A percentile compares a stretch with the other conserved stretches of the same genome.
These are phyloP conservation scores for Bimuria novae-zelandiae DNA, from an alignment of 2,329 filamentous ascomycete genomes.

Conservation along the genomic window DNA sequence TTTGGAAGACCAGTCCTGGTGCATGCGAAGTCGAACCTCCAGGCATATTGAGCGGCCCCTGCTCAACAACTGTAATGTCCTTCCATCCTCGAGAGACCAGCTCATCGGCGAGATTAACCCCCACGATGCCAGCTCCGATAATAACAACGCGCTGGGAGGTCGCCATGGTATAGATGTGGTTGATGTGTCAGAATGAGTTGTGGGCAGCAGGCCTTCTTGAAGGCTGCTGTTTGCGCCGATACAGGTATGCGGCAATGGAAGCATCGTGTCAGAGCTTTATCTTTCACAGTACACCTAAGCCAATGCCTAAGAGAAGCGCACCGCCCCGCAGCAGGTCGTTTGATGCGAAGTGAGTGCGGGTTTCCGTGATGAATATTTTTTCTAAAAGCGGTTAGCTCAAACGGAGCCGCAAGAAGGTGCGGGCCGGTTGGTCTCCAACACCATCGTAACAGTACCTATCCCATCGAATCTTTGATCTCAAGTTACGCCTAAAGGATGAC, in stretches of 20 bases:
- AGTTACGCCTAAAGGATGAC: too few species aligned
- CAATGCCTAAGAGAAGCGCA: conserved; percentile 10
- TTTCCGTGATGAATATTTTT: conserved; percentile 10
- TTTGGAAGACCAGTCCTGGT: conserved; percentile 68
- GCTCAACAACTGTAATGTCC: conserved; percentile 67
- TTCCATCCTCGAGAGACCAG: conserved; percentile 65
- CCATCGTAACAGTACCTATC: neutral
- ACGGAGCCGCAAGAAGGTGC: conserved; percentile 1
- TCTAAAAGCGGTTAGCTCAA: conserved; percentile 11
- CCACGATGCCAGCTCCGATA: conserved; percentile 66
- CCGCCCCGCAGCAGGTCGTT: conserved; percentile 7
- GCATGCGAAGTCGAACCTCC: conserved; percentile 70
- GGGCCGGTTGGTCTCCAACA: too few species aligned
- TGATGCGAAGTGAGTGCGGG: conserved; percentile 3
- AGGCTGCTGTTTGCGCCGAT: conserved; percentile 2
- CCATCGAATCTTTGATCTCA: neutral
- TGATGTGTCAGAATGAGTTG: neutral
- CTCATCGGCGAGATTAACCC: conserved; percentile 67
- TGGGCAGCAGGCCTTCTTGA: conserved; percentile 6
- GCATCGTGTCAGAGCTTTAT: conserved; percentile 4
- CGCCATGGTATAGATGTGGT: conserved; percentile 24
- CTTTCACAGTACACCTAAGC: conserved; percentile 3
- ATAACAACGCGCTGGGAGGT: conserved; percentile 49
- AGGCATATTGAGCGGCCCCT: conserved; percentile 65
- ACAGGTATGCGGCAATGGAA: conserved; percentile 6